phyloP scores from a whole-genome alignment of 2,329 filamentous ascomycete species.

The Fusarium pininemorale region DNA sequence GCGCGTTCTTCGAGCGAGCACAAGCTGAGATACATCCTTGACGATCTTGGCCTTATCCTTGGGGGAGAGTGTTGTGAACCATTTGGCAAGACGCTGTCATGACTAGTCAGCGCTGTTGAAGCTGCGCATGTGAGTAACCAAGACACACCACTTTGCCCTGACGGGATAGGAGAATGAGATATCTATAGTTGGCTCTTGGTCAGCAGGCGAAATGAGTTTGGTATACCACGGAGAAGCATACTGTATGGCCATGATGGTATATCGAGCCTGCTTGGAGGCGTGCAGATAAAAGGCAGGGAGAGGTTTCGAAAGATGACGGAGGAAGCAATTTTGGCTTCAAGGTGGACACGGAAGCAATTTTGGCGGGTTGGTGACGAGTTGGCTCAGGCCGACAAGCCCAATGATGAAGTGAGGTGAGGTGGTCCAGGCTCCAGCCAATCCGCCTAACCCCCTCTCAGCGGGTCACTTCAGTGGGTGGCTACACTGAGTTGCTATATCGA shows the following conservation, averaged over 20 bases:
- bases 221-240: slow-evolving; percentile 42
- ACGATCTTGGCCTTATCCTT: slow-evolving; percentile 99
- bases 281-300: slow-evolving; percentile 23
- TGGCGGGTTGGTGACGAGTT: slow-evolving; percentile 44
- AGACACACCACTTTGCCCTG: slow-evolving; percentile 97
- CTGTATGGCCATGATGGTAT: slow-evolving; percentile 56
- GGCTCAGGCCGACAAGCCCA: slow-evolving; percentile 4
- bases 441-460: not conserved
- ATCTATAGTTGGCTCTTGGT: slow-evolving; percentile 64
- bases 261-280: slow-evolving; percentile 38
- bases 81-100: slow-evolving; percentile 92
- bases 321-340: slow-evolving; percentile 37
- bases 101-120: slow-evolving; percentile 28
- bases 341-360: slow-evolving; percentile 43
- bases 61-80: slow-evolving; percentile 97
- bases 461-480: slow-evolving; percentile 12
- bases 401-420: slow-evolving; percentile 22
- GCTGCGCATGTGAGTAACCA: slow-evolving; percentile 37
- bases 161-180: slow-evolving; percentile 94
- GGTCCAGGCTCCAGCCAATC: not conserved
- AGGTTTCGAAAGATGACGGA: slow-evolving; percentile 33
- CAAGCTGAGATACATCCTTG: slow-evolving; percentile 98
- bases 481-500: not conserved
- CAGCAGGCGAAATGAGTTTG: slow-evolving; percentile 25
- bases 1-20: slow-evolving; percentile 91